A percentile compares a stretch with the other conserved stretches of the same genome.
phyloP scores from a whole-genome alignment of 192 early-diverging fungal genomes.

The Ramicandelaber brevisporus region DNA sequence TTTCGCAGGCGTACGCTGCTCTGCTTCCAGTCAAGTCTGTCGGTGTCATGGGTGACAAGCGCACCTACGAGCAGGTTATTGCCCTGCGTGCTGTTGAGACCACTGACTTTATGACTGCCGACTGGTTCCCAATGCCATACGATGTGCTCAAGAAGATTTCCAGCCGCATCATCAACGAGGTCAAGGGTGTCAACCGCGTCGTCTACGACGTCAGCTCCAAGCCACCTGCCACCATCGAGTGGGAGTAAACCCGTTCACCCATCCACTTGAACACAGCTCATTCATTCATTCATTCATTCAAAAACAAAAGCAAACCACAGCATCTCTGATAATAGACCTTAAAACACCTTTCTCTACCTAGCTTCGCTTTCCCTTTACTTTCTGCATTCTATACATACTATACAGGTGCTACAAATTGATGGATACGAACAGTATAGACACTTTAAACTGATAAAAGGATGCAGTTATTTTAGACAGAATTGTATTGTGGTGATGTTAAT shows the following conservation, averaged over 20 bases:
- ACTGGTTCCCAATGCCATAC: conserved; percentile 76
- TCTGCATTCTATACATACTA: too few species aligned
- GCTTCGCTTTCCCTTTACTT: too few species aligned
- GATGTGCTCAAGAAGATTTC: conserved; percentile 76
- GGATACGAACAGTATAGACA: too few species aligned
- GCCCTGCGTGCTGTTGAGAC: conserved; percentile 87
- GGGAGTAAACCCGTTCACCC: conserved; percentile 81
- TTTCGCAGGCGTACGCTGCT: conserved; percentile 94
- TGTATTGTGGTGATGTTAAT: too few species aligned
- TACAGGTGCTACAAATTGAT: too few species aligned
- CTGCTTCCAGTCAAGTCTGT: conserved; percentile 85
- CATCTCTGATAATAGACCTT: too few species aligned
- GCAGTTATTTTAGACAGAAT: too few species aligned
- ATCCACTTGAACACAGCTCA: too few species aligned
- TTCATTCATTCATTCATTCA: too few species aligned
- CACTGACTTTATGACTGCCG: conserved; percentile 97
- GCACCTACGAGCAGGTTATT: conserved; percentile 98
- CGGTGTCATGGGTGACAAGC: conserved; percentile 97
- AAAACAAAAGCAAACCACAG: too few species aligned
- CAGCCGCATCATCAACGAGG: conserved; percentile 95
- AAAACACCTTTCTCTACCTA: too few species aligned
- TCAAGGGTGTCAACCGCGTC: conserved; percentile 91
- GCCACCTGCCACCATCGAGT: conserved; percentile 97
- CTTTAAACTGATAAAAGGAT: too few species aligned
- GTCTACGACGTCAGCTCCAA: conserved; percentile 94